Percentiles rank a stretch among this genome's conserved stretches.
Evolutionary conservation across 169 alveolate species (phyloP).

Genomic region (Cystoisospora suis): DNA sequence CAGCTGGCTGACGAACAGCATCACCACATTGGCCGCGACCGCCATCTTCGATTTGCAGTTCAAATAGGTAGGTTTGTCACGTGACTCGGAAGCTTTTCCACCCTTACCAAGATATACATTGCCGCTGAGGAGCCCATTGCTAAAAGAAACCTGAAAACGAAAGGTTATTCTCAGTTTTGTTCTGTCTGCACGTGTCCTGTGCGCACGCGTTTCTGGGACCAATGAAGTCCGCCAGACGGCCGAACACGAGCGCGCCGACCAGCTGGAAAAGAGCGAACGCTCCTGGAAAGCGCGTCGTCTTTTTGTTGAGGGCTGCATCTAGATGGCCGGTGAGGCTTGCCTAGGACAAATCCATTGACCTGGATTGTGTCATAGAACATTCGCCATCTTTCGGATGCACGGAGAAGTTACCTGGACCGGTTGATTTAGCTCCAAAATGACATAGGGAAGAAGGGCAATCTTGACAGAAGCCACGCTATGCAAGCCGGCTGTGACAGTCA

Average conservation of each 20-base stretch:
- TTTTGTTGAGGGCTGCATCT: background rate
- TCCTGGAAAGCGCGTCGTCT: background rate
- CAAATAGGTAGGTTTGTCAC: background rate
- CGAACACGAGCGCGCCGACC: constrained; percentile 55
- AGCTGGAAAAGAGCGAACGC: constrained; percentile 51
- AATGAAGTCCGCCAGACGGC: constrained; percentile 51
- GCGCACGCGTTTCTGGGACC: constrained; percentile 63
- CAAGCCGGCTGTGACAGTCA: background rate
- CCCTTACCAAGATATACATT: constrained; percentile 55
- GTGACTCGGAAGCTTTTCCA: background rate
- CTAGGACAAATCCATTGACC: constrained; percentile 61
- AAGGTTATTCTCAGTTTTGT: too few species aligned
- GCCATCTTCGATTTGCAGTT: constrained; percentile 44
- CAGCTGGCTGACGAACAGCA: constrained; percentile 51
- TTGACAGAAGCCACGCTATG: background rate
- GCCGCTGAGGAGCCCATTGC: constrained; percentile 58
- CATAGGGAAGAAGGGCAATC: constrained; percentile 62
- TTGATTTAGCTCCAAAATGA: constrained; percentile 60
- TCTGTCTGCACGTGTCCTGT: too few species aligned
- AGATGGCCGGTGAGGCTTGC: background rate
- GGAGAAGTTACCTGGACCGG: constrained; percentile 65
- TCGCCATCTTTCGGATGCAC: too few species aligned
- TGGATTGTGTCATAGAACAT: background rate
- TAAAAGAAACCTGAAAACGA: constrained; percentile 35
- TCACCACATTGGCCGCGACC: constrained; percentile 40